Percentiles rank a stretch among this genome's conserved stretches.
Evolutionary conservation across 2,329 filamentous ascomycete genomes (phyloP).

Genomic region (Dothideomycetes sp.): DNA sequence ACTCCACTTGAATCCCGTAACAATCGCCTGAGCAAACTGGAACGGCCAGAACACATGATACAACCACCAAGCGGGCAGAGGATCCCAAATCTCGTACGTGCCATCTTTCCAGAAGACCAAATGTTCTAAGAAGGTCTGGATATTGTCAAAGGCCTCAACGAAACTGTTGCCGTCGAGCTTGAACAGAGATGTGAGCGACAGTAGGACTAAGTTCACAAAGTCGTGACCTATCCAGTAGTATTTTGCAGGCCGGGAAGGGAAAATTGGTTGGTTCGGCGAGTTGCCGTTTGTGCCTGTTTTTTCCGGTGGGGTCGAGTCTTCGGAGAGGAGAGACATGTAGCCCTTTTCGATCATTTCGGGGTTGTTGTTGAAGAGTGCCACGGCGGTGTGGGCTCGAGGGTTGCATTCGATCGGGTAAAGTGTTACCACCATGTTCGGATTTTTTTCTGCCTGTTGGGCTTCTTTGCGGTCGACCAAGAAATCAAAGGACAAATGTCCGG

Average conservation of each 20-base stretch:
- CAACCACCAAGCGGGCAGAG: slow-evolving; percentile 41
- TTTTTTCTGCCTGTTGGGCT: slow-evolving; percentile 20
- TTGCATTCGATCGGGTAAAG: slow-evolving; percentile 65
- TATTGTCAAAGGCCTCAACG: slow-evolving; percentile 19
- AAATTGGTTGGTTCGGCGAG: slow-evolving; percentile 19
- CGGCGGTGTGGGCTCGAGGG: slow-evolving; percentile 59
- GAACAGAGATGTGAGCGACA: slow-evolving; percentile 37
- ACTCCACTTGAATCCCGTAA: slow-evolving; percentile 47
- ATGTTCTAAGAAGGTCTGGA: slow-evolving; percentile 32
- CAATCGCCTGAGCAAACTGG: slow-evolving; percentile 41
- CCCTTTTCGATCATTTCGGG: slow-evolving; percentile 38
- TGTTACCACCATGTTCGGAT: slow-evolving; percentile 20
- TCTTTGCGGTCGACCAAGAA: slow-evolving; percentile 52
- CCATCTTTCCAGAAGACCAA: slow-evolving; percentile 41
- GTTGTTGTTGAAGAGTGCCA: slow-evolving; percentile 47
- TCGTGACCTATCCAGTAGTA: slow-evolving; percentile 64
- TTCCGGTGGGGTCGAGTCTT: slow-evolving; percentile 16
- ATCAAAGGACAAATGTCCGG: slow-evolving; percentile 64
- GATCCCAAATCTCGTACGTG: slow-evolving; percentile 41
- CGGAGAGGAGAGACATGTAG: slow-evolving; percentile 44
- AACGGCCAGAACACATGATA: slow-evolving; percentile 47
- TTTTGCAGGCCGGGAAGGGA: slow-evolving; percentile 17
- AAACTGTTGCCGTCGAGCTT: slow-evolving; percentile 20
- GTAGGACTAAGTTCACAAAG: slow-evolving; percentile 43
- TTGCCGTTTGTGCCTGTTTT: slow-evolving; percentile 19